A percentile compares a stretch with the other conserved stretches of the same genome.
phyloP scores from a whole-genome alignment of 1,284 basidiomycete species.

The Rhodotorula sp. region DNA sequence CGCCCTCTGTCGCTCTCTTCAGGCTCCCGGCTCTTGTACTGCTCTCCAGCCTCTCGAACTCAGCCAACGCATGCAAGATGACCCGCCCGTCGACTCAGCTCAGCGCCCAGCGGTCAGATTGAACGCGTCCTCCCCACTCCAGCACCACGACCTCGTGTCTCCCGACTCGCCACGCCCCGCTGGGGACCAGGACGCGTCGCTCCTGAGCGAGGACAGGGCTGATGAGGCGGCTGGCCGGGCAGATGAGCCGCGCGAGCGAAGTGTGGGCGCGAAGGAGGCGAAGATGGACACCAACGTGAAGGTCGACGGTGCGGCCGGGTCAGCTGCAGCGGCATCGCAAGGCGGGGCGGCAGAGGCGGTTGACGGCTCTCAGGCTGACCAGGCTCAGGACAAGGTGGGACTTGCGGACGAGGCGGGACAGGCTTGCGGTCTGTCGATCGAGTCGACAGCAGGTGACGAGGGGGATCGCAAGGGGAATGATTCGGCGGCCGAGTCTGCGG shows the following conservation, averaged over 20 bases:
- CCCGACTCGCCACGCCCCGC: neutral
- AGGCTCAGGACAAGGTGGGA: too few species aligned
- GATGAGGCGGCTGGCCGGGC: too few species aligned
- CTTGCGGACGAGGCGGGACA: neutral
- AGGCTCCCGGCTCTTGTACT: neutral
- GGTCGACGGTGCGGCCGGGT: neutral
- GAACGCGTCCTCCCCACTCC: slow-evolving; percentile 1
- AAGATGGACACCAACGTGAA: too few species aligned
- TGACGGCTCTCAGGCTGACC: neutral
- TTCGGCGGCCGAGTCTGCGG: too few species aligned
- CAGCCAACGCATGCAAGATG: slow-evolving; percentile 16
- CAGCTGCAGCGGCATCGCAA: too few species aligned
- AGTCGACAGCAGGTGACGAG: neutral
- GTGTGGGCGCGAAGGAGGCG: too few species aligned
- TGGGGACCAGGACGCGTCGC: neutral
- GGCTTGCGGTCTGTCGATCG: neutral
- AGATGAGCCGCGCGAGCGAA: too few species aligned
- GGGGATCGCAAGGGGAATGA: neutral
- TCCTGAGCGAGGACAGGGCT: neutral
- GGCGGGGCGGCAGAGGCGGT: neutral
- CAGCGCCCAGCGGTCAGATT: slow-evolving; percentile 1
- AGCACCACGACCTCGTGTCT: neutral
- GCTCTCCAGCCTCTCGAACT: too few species aligned
- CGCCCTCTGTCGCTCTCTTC: neutral
- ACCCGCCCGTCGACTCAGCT: slow-evolving; percentile 7